A percentile compares a stretch with the other conserved stretches of the same genome.
Conservation (phyloP, 768 basidiomycete species). For the Phanerochaete carnosa region DNA sequence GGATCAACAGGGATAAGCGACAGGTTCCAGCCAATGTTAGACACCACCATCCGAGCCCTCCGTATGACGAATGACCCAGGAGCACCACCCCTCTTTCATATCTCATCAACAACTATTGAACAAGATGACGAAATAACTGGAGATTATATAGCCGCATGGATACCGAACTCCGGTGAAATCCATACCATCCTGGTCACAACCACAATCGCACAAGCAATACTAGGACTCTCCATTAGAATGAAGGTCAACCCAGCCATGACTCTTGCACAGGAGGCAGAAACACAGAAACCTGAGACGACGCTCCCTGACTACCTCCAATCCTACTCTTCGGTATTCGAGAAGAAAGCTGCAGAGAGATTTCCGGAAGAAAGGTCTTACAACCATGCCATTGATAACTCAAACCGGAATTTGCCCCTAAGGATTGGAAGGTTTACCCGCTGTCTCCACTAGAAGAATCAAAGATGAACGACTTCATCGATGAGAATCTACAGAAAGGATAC, state of each 20-base stretch:
- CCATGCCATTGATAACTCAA: constrained; percentile 19
- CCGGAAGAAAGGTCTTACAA: constrained; percentile 14
- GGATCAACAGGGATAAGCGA: neutral
- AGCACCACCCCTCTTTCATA: neutral
- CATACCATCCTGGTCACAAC: neutral
- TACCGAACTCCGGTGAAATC: neutral
- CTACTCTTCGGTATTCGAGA: constrained; percentile 19
- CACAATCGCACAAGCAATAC: neutral
- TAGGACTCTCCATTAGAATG: neutral
- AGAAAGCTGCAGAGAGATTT: constrained; percentile 19
- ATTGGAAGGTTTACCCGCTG: constrained; percentile 18
- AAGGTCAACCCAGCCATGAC: neutral
- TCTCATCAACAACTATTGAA: neutral
- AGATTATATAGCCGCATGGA: neutral
- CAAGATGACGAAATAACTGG: neutral
- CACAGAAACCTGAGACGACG: neutral
- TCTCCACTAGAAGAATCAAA: constrained; percentile 8
- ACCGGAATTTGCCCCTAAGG: constrained; percentile 5
- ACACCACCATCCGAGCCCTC: neutral
- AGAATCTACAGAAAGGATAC: constrained; percentile 19
- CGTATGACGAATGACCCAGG: neutral
- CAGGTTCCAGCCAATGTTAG: neutral
- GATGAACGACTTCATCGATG: constrained; percentile 20
- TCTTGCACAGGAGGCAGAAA: neutral
- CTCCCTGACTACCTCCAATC: neutral